Conservation (phyloP, 2,329 filamentous ascomycete genomes). For the Sporothrix humicola region DNA sequence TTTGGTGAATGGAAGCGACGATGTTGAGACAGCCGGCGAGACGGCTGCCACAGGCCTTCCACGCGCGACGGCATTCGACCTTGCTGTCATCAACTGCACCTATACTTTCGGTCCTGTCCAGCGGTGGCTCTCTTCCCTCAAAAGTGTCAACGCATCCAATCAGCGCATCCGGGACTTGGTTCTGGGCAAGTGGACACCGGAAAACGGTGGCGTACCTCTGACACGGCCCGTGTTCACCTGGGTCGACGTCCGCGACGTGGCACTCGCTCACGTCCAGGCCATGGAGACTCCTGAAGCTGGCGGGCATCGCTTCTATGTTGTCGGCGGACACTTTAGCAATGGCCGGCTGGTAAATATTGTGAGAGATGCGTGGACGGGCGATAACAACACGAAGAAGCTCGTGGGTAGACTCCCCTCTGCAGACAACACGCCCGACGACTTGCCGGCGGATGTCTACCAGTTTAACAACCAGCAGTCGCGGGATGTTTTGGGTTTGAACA, state of each 20-base stretch:
- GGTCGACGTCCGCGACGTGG: slow-evolving; percentile 65
- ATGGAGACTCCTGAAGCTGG: slow-evolving; percentile 62
- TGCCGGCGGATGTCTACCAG: slow-evolving; percentile 56
- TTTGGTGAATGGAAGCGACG: slow-evolving; percentile 51
- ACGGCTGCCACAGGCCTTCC: not conserved
- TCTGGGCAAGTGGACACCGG: slow-evolving; percentile 63
- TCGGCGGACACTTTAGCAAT: slow-evolving; percentile 66
- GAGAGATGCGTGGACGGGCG: not conserved
- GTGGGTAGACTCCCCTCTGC: slow-evolving; percentile 43
- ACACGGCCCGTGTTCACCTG: slow-evolving; percentile 64
- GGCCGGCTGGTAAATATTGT: slow-evolving; percentile 42
- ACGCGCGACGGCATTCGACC: slow-evolving; percentile 52
- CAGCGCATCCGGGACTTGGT: slow-evolving; percentile 67
- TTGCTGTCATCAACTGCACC: slow-evolving; percentile 67
- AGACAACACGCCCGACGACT: slow-evolving; percentile 48
- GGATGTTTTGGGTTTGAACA: slow-evolving; percentile 60
- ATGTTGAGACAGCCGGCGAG: slow-evolving; percentile 52
- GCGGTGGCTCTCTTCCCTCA: slow-evolving; percentile 66
- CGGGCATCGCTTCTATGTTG: slow-evolving; percentile 67
- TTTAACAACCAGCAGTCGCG: slow-evolving; percentile 62
- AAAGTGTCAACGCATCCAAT: slow-evolving; percentile 75
- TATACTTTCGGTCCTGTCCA: slow-evolving; percentile 68
- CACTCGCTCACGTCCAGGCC: not conserved
- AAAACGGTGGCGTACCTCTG: slow-evolving; percentile 59
- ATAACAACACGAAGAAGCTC: not conserved